Evolutionary conservation across 768 basidiomycete species (phyloP).

Genomic region (Russula griseocarnosa): DNA sequence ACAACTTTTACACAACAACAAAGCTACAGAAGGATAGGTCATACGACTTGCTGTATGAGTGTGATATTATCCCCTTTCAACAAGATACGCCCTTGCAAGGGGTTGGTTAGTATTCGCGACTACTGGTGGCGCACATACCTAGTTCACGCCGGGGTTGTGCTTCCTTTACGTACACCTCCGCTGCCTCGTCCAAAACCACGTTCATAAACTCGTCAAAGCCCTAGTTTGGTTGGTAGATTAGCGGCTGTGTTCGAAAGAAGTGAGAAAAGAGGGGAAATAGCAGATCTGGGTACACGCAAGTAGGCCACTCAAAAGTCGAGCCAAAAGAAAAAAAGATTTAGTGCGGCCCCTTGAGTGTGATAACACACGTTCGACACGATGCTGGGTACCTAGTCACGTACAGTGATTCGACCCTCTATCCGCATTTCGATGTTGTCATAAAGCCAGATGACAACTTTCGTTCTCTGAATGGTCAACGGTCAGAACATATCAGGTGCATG

Average conservation of each 20-base stretch:
- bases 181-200: conserved; percentile 88
- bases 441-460: conserved; percentile 88
- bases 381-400: conserved; percentile 46
- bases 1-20: conserved; percentile 28
- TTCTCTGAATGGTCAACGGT: conserved; percentile 47
- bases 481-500: conserved; percentile 20
- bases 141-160: conserved; percentile 79
- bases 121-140: conserved; percentile 47
- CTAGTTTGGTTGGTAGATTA: conserved; percentile 42
- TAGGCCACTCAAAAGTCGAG: background rate
- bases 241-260: background rate
- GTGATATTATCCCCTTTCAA: conserved; percentile 98
- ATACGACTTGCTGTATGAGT: conserved; percentile 74
- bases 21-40: conserved; percentile 17
- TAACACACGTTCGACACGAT: conserved; percentile 41
- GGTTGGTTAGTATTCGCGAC: conserved; percentile 12
- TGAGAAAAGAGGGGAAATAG: conserved; percentile 12
- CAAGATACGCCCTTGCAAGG: conserved; percentile 75
- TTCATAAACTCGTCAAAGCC: conserved; percentile 99
- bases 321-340: conserved; percentile 1
- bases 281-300: conserved; percentile 8
- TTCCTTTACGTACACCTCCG: conserved; percentile 88
- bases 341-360: conserved; percentile 37
- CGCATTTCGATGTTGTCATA: conserved; percentile 97
- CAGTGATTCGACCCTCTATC: conserved; percentile 93